Base-by-base conservation (phyloP, 805 yeast genomes). In the Kuraishia floccosa region DNA sequence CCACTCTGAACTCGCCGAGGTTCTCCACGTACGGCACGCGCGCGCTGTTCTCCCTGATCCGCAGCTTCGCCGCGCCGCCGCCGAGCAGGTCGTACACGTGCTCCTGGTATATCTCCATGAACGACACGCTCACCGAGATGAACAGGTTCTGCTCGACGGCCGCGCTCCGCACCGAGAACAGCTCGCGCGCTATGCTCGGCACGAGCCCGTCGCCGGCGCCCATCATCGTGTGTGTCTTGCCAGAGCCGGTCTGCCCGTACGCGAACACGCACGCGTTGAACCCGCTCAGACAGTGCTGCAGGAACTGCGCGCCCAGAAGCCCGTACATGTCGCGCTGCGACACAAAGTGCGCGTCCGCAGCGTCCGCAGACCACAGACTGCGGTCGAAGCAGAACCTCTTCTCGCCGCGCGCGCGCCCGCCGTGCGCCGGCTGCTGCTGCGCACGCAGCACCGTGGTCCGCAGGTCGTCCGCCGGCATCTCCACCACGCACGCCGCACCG, bases 201-300 rank as follows among this genome's bases (percentile, higher is more conserved):
- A 82, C 75, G 47, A 82, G 57, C 0, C 94, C 94, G 10, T 68
- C 69, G 1, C 64, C 56, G 4, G 41, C 39, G 0, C 82, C 79
- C 55, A 82, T 69, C 89, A 82, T 82, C 1, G 93, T 81, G 52
- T 66, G 75, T 0, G 89, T 74, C 44, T 82, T 82, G 1, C 94
- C 94, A 0, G 89, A 68, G 0, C 81, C 86, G 0, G 93, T 82
- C 51, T 82, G 94, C 6, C 94, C 95, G 51, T 86, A 85, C 52
- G 59, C 39, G 39, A 41, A 37, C 6, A 49, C 39, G 40, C 55
- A 48, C 15, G 49, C 43, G n/a, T 55, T 53, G 15, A 50, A 51
- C 3, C 94, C 94, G 39, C 68, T 69, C 31, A 80, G 48, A 3
- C 82, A 62, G 57, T 74, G 84, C 17, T 67, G 62, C 6, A 82